Base-by-base conservation (phyloP, 106 monocot genomes). In the Platanthera zijinensis region DNA sequence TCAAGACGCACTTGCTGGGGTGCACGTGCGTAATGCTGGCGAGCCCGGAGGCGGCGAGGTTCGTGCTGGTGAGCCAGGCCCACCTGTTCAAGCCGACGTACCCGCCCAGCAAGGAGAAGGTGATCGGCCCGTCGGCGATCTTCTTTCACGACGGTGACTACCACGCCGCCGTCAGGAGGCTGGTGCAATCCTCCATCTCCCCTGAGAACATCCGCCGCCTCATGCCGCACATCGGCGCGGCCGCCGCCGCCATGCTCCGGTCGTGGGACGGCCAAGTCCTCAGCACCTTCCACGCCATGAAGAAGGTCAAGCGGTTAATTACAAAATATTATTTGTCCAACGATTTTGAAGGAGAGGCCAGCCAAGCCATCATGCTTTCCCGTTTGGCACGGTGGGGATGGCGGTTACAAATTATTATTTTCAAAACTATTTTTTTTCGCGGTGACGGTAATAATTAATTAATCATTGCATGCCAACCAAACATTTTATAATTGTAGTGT, bases 71-170 rank as follows among this genome's bases (percentile, higher is more conserved):
- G 73, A 82, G 69, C 32, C 86, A 84, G 39, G 84, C 89, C 0
- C 77, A 85, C 47, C 83, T 90, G 4, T 94, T 94, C 82, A 88
- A 84, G 77, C 85, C 90, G 12, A 94, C 94, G 50, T 94, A 86
- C 74, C 94, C 94, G 7, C 72, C 39, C 77, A 94, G 90, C 90
- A 94, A 94, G 79, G 94, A 94, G 73, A 52, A 69, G 56, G 82
- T 94, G 81, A 89, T 94, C 66, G 94, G 94, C 17, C 88, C 90
- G 0, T 79, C 69, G 76, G 95, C 95, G 8, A 61, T 95, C 69
- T 90, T 92, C 88, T 95, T 95, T 69, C 88, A 92, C 80, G 82
- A 90, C 45, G 95, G 92, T 1, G 86, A 83, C 15, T 92, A 90
- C 79, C 95, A 95, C 66, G 30, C 81, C 9, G 75, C 71, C 17